A percentile compares a stretch with the other conserved stretches of the same genome.
These are phyloP conservation scores for Juglanconis sp. DNA, from an alignment of 2,329 filamentous ascomycete genomes.

Conservation along the genomic window DNA sequence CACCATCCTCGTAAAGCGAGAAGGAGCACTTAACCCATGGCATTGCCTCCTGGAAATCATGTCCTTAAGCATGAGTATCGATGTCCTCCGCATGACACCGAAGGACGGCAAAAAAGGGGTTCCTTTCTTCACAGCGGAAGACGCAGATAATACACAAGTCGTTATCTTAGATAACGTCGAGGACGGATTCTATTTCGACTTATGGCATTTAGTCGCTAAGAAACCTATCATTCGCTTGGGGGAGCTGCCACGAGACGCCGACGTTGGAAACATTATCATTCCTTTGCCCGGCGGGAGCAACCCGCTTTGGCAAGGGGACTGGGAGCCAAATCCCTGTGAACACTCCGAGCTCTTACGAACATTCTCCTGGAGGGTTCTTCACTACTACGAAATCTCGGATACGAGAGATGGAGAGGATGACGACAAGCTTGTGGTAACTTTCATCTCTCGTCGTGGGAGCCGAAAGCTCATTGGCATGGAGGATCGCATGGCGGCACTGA, in stretches of 20 bases:
- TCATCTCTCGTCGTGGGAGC: constrained; percentile 14
- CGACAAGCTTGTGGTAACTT: constrained; percentile 1
- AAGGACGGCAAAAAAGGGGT: not conserved
- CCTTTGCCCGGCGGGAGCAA: constrained; percentile 39
- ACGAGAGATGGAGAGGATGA: not conserved
- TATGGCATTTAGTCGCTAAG: constrained; percentile 30
- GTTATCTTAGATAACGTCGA: constrained; percentile 25
- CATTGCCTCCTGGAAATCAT: constrained; percentile 29
- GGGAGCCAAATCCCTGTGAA: constrained; percentile 30
- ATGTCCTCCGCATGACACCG: constrained; percentile 24
- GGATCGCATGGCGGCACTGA: constrained; percentile 25
- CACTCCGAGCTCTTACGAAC: constrained; percentile 28
- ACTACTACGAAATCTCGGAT: constrained; percentile 23
- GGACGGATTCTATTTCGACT: constrained; percentile 26
- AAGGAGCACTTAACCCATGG: constrained; percentile 25
- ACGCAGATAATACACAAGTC: constrained; percentile 22
- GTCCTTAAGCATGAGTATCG: constrained; percentile 25
- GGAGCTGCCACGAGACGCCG: constrained; percentile 15
- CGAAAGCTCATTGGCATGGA: constrained; percentile 29
- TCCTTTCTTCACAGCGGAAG: constrained; percentile 12
- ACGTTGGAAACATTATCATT: constrained; percentile 33
- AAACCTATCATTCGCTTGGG: constrained; percentile 25
- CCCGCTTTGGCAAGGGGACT: constrained; percentile 39
- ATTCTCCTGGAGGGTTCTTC: constrained; percentile 31
- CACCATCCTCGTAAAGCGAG: constrained; percentile 27